Evolutionary conservation across 2,329 filamentous ascomycete species (phyloP).

Genomic region (Septoria linicola): DNA sequence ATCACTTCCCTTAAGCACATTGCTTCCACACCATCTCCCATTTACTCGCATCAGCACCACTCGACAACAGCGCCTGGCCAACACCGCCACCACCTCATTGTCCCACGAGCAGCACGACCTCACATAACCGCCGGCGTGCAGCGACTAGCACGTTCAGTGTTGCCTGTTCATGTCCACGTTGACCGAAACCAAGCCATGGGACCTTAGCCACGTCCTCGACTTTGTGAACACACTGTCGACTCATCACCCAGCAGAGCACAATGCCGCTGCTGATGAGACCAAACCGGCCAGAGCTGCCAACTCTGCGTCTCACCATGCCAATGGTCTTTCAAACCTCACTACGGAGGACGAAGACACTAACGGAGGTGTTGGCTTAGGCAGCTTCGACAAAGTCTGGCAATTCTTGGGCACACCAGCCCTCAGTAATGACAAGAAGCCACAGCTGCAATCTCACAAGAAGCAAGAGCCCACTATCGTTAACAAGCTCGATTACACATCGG

Average conservation of each 20-base stretch:
- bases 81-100: too few relatives aligned
- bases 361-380: slow-evolving; percentile 39
- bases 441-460: not conserved
- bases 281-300: not conserved
- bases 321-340: not conserved
- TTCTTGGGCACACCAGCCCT: slow-evolving; percentile 40
- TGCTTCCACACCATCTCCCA: too few relatives aligned
- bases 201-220: slow-evolving; percentile 47
- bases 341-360: slow-evolving; percentile 12
- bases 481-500: slow-evolving; percentile 44
- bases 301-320: slow-evolving; percentile 5
- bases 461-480: slow-evolving; percentile 10
- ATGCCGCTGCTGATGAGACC: slow-evolving; percentile 1
- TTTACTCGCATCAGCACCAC: too few relatives aligned
- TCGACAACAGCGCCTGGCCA: not conserved
- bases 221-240: slow-evolving; percentile 40
- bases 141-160: slow-evolving; percentile 17
- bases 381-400: slow-evolving; percentile 49
- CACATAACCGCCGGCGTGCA: slow-evolving; percentile 10
- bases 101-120: too few relatives aligned
- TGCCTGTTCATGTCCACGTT: slow-evolving; percentile 34
- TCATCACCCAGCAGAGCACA: slow-evolving; percentile 4
- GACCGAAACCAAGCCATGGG: slow-evolving; percentile 44
- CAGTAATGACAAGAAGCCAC: not conserved
- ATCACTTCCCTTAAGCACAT: too few relatives aligned